A percentile compares a stretch with the other conserved stretches of the same genome.
These are phyloP conservation scores for Pseudogymnoascus sp. DNA, from an alignment of 2,329 filamentous ascomycete species.

Conservation along the genomic window DNA sequence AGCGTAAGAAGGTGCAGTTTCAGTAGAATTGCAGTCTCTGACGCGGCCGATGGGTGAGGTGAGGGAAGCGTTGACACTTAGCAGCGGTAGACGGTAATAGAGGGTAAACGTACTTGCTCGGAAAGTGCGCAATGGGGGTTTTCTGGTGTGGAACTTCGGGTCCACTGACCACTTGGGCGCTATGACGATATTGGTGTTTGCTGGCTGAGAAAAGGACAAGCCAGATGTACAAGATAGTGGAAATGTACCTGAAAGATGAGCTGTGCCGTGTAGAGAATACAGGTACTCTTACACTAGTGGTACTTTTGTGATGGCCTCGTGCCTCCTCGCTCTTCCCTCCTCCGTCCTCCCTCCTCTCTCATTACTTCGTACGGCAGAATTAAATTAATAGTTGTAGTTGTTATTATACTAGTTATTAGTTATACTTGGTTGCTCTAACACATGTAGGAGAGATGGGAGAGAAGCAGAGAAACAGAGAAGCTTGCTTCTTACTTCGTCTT, in stretches of 20 bases:
- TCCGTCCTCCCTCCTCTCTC: neutral
- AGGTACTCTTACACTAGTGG: neutral
- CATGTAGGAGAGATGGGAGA: neutral
- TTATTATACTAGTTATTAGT: too few relatives aligned
- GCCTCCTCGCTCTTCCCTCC: neutral
- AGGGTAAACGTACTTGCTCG: neutral
- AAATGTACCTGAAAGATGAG: neutral
- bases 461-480: neutral
- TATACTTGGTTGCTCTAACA: neutral
- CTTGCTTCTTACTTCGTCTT: neutral
- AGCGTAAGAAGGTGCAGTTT: neutral
- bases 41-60: neutral
- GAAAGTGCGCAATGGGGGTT: neutral
- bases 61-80: neutral
- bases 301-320: neutral
- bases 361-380: neutral
- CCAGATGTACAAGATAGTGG: neutral
- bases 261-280: neutral
- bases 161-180: neutral
- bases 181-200: slow-evolving; percentile 4
- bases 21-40: slow-evolving; percentile 6
- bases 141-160: neutral
- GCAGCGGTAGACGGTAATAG: neutral
- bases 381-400: neutral
- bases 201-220: neutral